A percentile compares a stretch with the other conserved stretches of the same genome.
Conservation (phyloP, 192 early-diverging fungal species). For the Podila horticola region DNA sequence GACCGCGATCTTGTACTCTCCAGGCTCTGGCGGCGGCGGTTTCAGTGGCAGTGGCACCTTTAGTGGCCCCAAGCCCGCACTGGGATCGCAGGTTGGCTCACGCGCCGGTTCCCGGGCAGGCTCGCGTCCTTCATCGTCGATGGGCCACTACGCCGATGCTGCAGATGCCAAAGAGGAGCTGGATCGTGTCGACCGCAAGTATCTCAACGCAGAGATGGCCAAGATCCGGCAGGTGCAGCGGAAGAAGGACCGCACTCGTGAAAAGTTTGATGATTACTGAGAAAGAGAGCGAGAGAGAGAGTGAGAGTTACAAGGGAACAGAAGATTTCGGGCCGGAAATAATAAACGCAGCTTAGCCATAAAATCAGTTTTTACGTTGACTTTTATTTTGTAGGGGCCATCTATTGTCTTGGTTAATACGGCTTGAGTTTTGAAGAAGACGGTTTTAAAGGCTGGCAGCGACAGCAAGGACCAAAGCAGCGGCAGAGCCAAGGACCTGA, state of each 20-base stretch:
- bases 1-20: conserved; percentile 40
- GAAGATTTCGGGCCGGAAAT: too few relatives aligned
- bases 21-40: conserved; percentile 2
- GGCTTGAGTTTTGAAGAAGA: too few relatives aligned
- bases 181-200: conserved; percentile 40
- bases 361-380: too few relatives aligned
- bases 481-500: background rate
- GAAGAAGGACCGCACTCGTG: conserved; percentile 33
- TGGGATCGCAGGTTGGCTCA: conserved; percentile 21
- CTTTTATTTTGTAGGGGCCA: too few relatives aligned
- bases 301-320: too few relatives aligned
- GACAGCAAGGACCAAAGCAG: background rate
- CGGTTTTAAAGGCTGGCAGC: background rate
- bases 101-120: conserved; percentile 42
- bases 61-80: conserved; percentile 20
- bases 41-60: conserved; percentile 11
- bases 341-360: too few relatives aligned
- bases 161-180: conserved; percentile 46
- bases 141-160: conserved; percentile 49
- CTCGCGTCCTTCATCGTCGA: conserved; percentile 33
- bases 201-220: conserved; percentile 50
- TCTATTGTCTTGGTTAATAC: too few relatives aligned
- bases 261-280: conserved; percentile 35
- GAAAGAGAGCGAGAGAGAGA: too few relatives aligned
- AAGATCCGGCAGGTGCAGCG: conserved; percentile 49